Conservation (phyloP, 2,329 filamentous ascomycete genomes). For the Arthroderma sp. region DNA sequence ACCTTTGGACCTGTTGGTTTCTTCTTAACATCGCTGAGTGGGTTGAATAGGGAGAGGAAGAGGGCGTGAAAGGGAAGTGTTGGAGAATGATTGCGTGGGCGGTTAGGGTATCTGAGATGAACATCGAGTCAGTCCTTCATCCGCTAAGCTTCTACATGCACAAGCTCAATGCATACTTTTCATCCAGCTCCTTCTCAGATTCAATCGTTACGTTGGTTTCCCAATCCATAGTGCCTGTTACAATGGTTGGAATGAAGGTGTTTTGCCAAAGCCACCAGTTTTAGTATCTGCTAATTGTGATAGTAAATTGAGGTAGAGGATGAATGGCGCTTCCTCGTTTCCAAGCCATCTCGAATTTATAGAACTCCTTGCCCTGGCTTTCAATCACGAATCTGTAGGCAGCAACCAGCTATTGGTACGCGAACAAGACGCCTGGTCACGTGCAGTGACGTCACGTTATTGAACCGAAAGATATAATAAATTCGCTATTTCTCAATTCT, state of each 20-base stretch:
- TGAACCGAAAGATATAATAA: too few species aligned
- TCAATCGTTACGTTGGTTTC: neutral
- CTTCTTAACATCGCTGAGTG: constrained; percentile 64
- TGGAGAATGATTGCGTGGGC: constrained; percentile 64
- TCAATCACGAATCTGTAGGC: too few species aligned
- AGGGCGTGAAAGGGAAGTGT: constrained; percentile 76
- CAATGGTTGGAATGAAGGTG: too few species aligned
- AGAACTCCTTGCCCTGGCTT: too few species aligned
- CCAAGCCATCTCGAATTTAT: too few species aligned
- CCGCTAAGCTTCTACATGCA: neutral
- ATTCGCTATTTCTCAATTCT: too few species aligned
- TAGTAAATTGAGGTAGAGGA: too few species aligned
- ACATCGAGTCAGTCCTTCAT: neutral
- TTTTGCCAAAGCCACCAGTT: too few species aligned
- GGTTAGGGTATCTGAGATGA: constrained; percentile 58
- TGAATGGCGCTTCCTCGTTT: too few species aligned
- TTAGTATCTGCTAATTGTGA: too few species aligned
- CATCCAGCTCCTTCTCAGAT: constrained; percentile 36
- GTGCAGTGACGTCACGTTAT: neutral
- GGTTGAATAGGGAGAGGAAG: constrained; percentile 67
- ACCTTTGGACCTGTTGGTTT: constrained; percentile 44
- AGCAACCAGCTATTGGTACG: neutral
- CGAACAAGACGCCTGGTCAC: neutral
- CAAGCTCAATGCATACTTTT: constrained; percentile 27
- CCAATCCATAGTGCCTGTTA: neutral